Evolutionary conservation across 2,329 filamentous ascomycete genomes (phyloP).

Genomic region (Monascus ruber): DNA sequence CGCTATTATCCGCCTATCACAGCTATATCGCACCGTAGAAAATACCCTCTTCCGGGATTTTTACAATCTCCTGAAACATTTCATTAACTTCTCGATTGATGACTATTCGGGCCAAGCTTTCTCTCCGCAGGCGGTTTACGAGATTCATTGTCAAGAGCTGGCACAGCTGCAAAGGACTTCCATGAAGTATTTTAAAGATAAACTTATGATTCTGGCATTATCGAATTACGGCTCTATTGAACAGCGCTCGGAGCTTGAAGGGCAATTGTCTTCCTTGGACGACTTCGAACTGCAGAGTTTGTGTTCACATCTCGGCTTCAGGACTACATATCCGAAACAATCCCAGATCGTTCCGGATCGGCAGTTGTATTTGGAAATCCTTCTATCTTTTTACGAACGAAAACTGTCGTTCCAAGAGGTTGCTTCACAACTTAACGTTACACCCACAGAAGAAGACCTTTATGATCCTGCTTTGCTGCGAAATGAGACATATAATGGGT

Average conservation of each 20-base stretch:
- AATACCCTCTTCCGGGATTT: constrained; percentile 73
- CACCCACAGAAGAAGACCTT: constrained; percentile 72
- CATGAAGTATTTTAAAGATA: constrained; percentile 74
- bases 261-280: constrained; percentile 59
- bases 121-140: constrained; percentile 60
- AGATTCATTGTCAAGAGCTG: constrained; percentile 64
- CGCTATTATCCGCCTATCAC: constrained; percentile 65
- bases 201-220: constrained; percentile 79
- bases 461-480: constrained; percentile 70
- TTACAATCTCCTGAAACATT: constrained; percentile 69
- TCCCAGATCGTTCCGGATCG: constrained; percentile 53
- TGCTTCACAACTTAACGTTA: constrained; percentile 56
- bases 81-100: constrained; percentile 78
- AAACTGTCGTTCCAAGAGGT: constrained; percentile 72
- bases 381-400: constrained; percentile 65
- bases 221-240: constrained; percentile 88
- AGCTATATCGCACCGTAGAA: constrained; percentile 61
- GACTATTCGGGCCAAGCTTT: constrained; percentile 77
- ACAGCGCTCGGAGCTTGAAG: constrained; percentile 64
- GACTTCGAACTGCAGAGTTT: constrained; percentile 65
- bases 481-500: constrained; percentile 80
- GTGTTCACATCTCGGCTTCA: constrained; percentile 60
- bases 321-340: constrained; percentile 68
- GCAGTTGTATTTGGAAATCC: constrained; percentile 46
- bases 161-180: constrained; percentile 69